Conservation (phyloP, 1,284 basidiomycete species). For the Cryptococcus neoformans region DNA sequence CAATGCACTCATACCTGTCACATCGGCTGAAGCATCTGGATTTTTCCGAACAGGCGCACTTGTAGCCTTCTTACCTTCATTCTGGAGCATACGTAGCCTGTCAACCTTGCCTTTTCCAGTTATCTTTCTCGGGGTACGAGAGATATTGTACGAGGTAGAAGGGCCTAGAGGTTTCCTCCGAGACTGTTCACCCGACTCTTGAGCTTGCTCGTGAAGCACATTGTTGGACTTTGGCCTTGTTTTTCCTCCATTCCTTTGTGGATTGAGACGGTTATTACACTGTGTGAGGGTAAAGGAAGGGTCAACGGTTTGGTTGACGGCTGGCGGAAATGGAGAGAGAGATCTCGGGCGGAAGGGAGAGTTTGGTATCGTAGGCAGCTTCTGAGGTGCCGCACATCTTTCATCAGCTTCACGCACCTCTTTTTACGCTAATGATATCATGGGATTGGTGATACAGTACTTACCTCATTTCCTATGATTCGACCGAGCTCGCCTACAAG, state of each 20-base stretch:
- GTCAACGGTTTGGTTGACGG: too few relatives aligned
- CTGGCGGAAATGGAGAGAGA: background rate
- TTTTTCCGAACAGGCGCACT: slow-evolving; percentile 16
- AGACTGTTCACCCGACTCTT: background rate
- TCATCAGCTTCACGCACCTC: too few relatives aligned
- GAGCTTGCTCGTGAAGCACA: too few relatives aligned
- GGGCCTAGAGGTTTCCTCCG: slow-evolving; percentile 26
- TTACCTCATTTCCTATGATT: slow-evolving; percentile 37
- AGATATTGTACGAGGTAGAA: slow-evolving; percentile 27
- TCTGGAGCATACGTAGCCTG: slow-evolving; percentile 12
- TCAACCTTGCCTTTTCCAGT: background rate
- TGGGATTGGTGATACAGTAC: background rate
- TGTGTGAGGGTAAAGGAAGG: too few relatives aligned
- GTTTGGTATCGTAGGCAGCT: slow-evolving; percentile 23
- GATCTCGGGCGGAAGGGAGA: slow-evolving; percentile 17
- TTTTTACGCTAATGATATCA: too few relatives aligned
- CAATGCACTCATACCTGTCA: slow-evolving; percentile 46
- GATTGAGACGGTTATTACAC: too few relatives aligned
- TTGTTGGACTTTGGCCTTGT: too few relatives aligned
- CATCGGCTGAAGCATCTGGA: slow-evolving; percentile 26
- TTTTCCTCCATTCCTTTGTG: too few relatives aligned
- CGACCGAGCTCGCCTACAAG: slow-evolving; percentile 44
- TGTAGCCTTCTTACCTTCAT: slow-evolving; percentile 15
- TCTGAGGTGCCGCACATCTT: slow-evolving; percentile 4
- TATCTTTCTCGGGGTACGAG: slow-evolving; percentile 1